phyloP scores from a whole-genome alignment of 1,139 yeast species.

The Yamadazyma dendronema region DNA sequence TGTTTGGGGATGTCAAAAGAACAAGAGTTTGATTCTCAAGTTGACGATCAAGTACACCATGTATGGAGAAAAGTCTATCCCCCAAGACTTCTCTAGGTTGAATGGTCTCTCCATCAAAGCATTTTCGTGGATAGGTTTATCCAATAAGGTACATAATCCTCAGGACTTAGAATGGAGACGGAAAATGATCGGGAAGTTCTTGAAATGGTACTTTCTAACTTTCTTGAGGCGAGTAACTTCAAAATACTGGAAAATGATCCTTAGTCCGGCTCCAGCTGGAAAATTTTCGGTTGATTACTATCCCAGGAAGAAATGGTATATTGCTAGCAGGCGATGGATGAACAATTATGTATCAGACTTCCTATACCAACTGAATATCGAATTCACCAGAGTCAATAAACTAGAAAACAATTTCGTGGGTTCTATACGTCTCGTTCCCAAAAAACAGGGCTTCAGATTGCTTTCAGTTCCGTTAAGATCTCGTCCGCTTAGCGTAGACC shows the following conservation, averaged over 20 bases:
- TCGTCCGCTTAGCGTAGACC: conserved; percentile 13
- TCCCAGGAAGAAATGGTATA: conserved; percentile 61
- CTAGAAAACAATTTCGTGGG: conserved; percentile 29
- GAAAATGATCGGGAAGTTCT: conserved; percentile 35
- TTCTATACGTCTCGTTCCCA: conserved; percentile 51
- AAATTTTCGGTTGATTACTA: conserved; percentile 38
- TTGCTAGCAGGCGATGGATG: conserved; percentile 41
- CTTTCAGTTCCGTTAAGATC: conserved; percentile 53
- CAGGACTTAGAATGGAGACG: conserved; percentile 36
- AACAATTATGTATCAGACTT: conserved; percentile 33
- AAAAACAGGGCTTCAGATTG: conserved; percentile 48
- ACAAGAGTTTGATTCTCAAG: conserved; percentile 41
- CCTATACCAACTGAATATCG: conserved; percentile 18
- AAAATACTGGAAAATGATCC: conserved; percentile 60
- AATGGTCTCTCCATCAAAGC: conserved; percentile 34
- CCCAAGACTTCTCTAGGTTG: conserved; percentile 25
- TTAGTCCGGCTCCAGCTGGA: conserved; percentile 41
- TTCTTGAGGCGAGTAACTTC: conserved; percentile 50
- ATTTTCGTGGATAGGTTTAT: conserved; percentile 48
- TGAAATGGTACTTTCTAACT: conserved; percentile 57
- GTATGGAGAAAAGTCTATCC: conserved; percentile 29
- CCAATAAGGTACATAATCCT: conserved; percentile 24
- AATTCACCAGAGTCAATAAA: conserved; percentile 6
- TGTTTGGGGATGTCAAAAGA: conserved; percentile 54
- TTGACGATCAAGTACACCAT: conserved; percentile 39